Percentiles rank a stretch among this genome's conserved stretches.
These are phyloP conservation scores for Neofusicoccum sp. DNA, from an alignment of 2,329 filamentous ascomycete species.

Conservation along the genomic window DNA sequence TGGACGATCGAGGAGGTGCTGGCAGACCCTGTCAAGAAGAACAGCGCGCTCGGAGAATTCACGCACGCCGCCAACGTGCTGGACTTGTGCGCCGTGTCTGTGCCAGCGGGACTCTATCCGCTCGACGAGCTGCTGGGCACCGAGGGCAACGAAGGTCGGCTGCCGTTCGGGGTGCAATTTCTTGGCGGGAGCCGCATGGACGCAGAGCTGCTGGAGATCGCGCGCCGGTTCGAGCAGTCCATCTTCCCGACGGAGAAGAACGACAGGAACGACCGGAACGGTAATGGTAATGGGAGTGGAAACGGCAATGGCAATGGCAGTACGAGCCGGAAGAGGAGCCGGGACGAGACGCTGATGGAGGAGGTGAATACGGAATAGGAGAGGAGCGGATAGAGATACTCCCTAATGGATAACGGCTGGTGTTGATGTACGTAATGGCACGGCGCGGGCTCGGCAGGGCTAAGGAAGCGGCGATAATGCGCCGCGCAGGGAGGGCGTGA, in stretches of 20 bases:
- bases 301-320: background rate
- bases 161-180: slow-evolving; percentile 45
- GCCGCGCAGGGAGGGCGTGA: background rate
- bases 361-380: slow-evolving; percentile 16
- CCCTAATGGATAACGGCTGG: background rate
- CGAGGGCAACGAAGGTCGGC: slow-evolving; percentile 25
- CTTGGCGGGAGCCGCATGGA: slow-evolving; percentile 39
- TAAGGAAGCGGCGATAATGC: background rate
- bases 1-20: slow-evolving; percentile 55
- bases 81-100: slow-evolving; percentile 46
- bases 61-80: slow-evolving; percentile 63
- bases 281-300: background rate
- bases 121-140: slow-evolving; percentile 28
- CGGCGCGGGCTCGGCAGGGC: background rate
- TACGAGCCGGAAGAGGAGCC: slow-evolving; percentile 8
- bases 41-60: slow-evolving; percentile 49
- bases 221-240: slow-evolving; percentile 29
- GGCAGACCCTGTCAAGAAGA: slow-evolving; percentile 53
- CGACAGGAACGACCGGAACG: background rate
- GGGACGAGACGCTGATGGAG: slow-evolving; percentile 6
- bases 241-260: background rate
- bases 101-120: slow-evolving; percentile 50
- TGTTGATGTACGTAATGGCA: background rate
- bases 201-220: slow-evolving; percentile 42
- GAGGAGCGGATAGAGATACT: background rate